Conservation (phyloP, 805 yeast genomes). For the Nematodospora valgi region DNA sequence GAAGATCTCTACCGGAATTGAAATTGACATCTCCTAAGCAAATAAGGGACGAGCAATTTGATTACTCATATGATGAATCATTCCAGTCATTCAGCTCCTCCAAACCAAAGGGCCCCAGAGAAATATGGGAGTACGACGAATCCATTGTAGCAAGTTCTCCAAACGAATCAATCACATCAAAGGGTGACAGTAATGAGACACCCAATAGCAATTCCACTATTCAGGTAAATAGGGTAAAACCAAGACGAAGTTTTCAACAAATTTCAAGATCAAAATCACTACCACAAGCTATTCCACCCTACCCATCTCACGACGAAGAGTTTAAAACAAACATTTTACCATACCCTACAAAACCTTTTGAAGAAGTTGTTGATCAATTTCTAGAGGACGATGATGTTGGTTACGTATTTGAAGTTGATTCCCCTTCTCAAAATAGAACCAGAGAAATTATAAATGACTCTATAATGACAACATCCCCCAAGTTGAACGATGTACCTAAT, state of each 20-base stretch:
- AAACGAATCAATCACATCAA: slow-evolving; percentile 6
- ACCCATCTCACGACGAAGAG: slow-evolving; percentile 1
- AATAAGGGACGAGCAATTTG: slow-evolving; percentile 1
- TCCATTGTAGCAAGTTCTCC: slow-evolving; percentile 4
- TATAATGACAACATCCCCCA: slow-evolving; percentile 3
- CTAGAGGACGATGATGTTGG: slow-evolving; percentile 3
- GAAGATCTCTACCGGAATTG: background rate
- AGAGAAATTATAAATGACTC: slow-evolving; percentile 5
- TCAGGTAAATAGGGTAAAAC: slow-evolving; percentile 8
- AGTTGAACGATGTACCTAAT: slow-evolving; percentile 3
- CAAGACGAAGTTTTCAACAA: slow-evolving; percentile 8
- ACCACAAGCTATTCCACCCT: slow-evolving; percentile 2
- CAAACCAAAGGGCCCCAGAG: slow-evolving; percentile 40
- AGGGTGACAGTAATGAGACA: slow-evolving; percentile 2
- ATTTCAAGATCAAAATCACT: slow-evolving; percentile 8
- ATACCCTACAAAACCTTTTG: slow-evolving; percentile 9
- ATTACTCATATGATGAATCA: slow-evolving; percentile 19
- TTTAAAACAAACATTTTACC: too few species aligned
- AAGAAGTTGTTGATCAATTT: slow-evolving; percentile 4
- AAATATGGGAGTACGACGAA: slow-evolving; percentile 30
- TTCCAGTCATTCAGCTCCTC: slow-evolving; percentile 24
- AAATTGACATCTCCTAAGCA: slow-evolving; percentile 1
- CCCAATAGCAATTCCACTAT: slow-evolving; percentile 4
- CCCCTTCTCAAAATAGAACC: slow-evolving; percentile 8
- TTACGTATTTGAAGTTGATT: slow-evolving; percentile 1